These are phyloP conservation scores for Hansenula sp. DNA, from an alignment of 1,139 yeast genomes.

Conservation along the genomic window DNA sequence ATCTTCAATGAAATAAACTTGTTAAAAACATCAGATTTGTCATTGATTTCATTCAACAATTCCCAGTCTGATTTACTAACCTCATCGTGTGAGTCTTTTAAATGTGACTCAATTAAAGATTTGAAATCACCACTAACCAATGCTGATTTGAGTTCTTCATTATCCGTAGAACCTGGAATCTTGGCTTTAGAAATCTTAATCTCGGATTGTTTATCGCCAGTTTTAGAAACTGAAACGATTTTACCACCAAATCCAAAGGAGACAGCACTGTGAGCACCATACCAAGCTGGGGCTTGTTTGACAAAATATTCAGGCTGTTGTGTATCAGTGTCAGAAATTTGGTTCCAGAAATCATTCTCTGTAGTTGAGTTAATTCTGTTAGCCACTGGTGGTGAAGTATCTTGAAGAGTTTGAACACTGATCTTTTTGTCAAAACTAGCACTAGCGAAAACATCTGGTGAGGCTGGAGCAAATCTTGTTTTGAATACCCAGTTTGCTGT, in stretches of 20 bases:
- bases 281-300: conserved; percentile 88
- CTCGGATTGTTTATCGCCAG: conserved; percentile 37
- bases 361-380: conserved; percentile 41
- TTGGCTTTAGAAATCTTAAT: conserved; percentile 49
- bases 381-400: conserved; percentile 49
- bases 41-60: conserved; percentile 56
- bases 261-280: conserved; percentile 69
- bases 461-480: conserved; percentile 77
- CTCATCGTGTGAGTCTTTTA: conserved; percentile 35
- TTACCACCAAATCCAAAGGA: conserved; percentile 94
- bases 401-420: conserved; percentile 82
- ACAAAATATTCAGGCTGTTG: conserved; percentile 64
- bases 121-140: conserved; percentile 51
- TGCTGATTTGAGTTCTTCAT: conserved; percentile 47
- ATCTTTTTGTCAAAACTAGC: conserved; percentile 92
- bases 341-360: conserved; percentile 85
- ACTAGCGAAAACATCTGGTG: conserved; percentile 90
- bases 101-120: conserved; percentile 49
- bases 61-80: conserved; percentile 73
- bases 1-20: conserved; percentile 30
- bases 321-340: conserved; percentile 66
- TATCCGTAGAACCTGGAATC: conserved; percentile 37
- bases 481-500: conserved; percentile 93
- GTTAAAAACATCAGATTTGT: conserved; percentile 36
- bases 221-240: conserved; percentile 53